phyloP scores from a whole-genome alignment of 805 yeast genomes.

The Candida adriatica region DNA sequence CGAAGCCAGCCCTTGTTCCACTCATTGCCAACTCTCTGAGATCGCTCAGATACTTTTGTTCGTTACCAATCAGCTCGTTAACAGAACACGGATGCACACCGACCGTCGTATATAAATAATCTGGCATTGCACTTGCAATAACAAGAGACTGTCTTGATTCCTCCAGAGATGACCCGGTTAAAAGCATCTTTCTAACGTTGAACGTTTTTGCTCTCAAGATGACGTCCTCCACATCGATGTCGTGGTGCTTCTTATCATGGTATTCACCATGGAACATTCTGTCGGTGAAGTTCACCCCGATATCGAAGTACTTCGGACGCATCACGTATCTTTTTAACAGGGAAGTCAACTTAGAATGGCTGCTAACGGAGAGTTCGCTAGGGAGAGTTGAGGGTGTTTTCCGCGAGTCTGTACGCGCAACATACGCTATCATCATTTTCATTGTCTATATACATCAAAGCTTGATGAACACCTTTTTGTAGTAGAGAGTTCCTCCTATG shows the following conservation, averaged over 20 bases:
- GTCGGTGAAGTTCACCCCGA: constrained; percentile 80
- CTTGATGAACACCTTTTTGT: constrained; percentile 28
- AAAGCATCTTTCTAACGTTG: constrained; percentile 61
- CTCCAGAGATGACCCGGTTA: constrained; percentile 74
- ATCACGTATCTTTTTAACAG: no score
- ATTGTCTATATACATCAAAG: constrained; percentile 12
- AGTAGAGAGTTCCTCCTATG: constrained; percentile 22
- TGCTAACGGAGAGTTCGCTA: no score
- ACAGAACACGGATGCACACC: constrained; percentile 97
- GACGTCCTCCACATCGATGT: constrained; percentile 56
- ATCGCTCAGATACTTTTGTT: constrained; percentile 35
- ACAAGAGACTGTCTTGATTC: constrained; percentile 62
- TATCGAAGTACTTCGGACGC: constrained; percentile 29
- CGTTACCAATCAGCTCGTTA: constrained; percentile 34
- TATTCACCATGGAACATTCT: constrained; percentile 81
- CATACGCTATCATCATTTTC: background rate
- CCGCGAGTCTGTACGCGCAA: constrained; percentile 1
- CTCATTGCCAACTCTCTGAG: constrained; percentile 42
- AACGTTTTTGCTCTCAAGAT: constrained; percentile 57
- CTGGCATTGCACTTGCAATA: constrained; percentile 34
- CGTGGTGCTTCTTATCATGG: constrained; percentile 62
- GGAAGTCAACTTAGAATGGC: no score
- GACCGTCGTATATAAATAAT: constrained; percentile 54
- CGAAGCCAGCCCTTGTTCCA: constrained; percentile 43
- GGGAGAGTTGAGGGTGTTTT: background rate